Base-by-base conservation (phyloP, 108 stramenopile species). In the Pseudonitzschia delicatissima region DNA sequence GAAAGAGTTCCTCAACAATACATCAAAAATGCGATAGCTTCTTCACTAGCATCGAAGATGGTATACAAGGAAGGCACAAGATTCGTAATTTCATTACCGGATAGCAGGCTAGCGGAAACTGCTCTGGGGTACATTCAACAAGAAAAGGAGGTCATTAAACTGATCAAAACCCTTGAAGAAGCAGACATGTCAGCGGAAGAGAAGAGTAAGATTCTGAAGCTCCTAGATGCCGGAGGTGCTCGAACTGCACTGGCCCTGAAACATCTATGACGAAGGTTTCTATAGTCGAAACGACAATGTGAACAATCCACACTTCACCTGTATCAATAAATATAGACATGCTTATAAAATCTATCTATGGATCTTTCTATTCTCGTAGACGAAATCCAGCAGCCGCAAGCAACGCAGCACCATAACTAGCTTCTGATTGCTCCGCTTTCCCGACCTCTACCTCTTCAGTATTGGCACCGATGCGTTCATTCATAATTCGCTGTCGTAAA, bases 1-100 rank as follows among this genome's bases (percentile, higher is more conserved):
- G 80, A 84, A 28, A 61, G 77, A 36, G 88, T 98, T 11, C 98
- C 98, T 11, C 78, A 76, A 21, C 93, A 90, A 62, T 98, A 98
- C 87, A 93, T 95, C 68, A 87, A 80, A 57, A 96, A 96, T 78
- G 96, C 96, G 20, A 89, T 96, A 37, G 87, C 90, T 7, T 94
- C 92, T 20, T 83, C 82, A 51, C 66, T 98, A 44, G 98, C 98
- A 25, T 91, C 93, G 37, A 94, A 93, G 49, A 68, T 99, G 68
- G 98, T 99, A 25, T 99, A 99, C 79, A 87, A 88, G 70, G 98
- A 99, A 79, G 98, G 98, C 8, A 94, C 95, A 11, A 85, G 91
- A 57, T 97, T 97, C 63, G 86, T 99, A 7, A 82, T 88, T 47
- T 66, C 88, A 4, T 83, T 81, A 11, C 82, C 87, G 32, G 71